Evolutionary conservation across 129 eudicot species (phyloP).

Genomic region (Saussurea involucrata): DNA sequence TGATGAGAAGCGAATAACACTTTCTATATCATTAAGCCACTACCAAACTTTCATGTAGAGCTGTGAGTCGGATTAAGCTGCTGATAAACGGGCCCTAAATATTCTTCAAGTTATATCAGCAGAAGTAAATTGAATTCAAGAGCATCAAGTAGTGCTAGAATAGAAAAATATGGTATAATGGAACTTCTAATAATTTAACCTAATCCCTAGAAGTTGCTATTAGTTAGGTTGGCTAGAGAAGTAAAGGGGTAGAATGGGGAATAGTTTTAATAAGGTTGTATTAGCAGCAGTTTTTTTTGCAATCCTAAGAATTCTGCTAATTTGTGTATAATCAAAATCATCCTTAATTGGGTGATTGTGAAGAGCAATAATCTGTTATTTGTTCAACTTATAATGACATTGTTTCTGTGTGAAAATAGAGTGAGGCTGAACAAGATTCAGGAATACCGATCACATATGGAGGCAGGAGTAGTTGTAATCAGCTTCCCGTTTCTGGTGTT

Average conservation of each 20-base stretch:
- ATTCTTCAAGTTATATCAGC: neutral
- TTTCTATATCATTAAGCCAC: no score
- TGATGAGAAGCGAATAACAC: neutral
- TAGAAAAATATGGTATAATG: neutral
- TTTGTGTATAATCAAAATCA: neutral
- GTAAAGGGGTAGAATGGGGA: no score
- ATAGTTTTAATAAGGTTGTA: no score
- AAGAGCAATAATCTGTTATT: neutral
- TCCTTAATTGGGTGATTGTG: neutral
- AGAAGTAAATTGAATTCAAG: neutral
- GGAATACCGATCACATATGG: conserved; percentile 6
- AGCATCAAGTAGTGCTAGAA: neutral
- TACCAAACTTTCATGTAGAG: no score
- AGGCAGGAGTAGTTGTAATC: conserved; percentile 27
- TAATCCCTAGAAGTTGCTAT: no score
- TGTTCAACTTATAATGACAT: neutral
- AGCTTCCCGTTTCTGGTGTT: neutral
- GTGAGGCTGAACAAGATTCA: conserved; percentile 44
- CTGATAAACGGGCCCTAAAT: no score
- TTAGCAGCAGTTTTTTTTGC: no score
- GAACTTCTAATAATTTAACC: neutral
- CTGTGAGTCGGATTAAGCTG: no score
- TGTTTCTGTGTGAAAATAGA: conserved; percentile 26
- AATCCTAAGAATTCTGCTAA: no score
- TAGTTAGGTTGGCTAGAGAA: no score